These are phyloP conservation scores for Solanum chmielewskii DNA, from an alignment of 257 asterid genomes.

Conservation along the genomic window DNA sequence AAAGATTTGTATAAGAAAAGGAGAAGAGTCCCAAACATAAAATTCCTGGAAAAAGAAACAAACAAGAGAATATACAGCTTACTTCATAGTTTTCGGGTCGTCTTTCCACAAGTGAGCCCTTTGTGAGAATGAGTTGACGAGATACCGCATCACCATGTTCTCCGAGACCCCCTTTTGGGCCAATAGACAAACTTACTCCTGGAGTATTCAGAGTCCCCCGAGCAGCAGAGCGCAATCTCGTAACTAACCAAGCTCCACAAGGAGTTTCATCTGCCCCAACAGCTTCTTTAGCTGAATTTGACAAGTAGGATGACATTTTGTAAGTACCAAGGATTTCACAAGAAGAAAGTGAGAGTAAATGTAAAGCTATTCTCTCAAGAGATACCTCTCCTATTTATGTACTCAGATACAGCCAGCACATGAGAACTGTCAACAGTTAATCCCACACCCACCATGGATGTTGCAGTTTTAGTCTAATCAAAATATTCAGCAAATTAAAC, in stretches of 20 bases:
- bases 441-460: constrained; percentile 75
- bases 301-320: background rate
- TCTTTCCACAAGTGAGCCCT: constrained; percentile 84
- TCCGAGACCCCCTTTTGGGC: constrained; percentile 98
- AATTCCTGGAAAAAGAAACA: background rate
- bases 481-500: constrained; percentile 2
- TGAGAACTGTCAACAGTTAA: constrained; percentile 70
- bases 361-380: constrained; percentile 1
- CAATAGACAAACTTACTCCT: constrained; percentile 70
- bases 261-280: constrained; percentile 99
- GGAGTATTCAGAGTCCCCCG: constrained; percentile 77
- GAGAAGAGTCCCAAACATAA: background rate
- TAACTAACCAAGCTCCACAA: constrained; percentile 86
- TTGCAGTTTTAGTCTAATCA: constrained; percentile 82
- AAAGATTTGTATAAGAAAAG: background rate
- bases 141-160: constrained; percentile 91
- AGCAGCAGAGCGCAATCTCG: constrained; percentile 91
- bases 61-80: constrained; percentile 22
- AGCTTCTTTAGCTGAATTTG: constrained; percentile 75
- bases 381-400: constrained; percentile 81
- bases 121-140: constrained; percentile 91
- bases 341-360: background rate
- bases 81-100: constrained; percentile 99
- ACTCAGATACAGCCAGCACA: constrained; percentile 57
- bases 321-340: background rate